phyloP scores from a whole-genome alignment of 1,284 basidiomycete genomes.

The Heterobasidion annosum region DNA sequence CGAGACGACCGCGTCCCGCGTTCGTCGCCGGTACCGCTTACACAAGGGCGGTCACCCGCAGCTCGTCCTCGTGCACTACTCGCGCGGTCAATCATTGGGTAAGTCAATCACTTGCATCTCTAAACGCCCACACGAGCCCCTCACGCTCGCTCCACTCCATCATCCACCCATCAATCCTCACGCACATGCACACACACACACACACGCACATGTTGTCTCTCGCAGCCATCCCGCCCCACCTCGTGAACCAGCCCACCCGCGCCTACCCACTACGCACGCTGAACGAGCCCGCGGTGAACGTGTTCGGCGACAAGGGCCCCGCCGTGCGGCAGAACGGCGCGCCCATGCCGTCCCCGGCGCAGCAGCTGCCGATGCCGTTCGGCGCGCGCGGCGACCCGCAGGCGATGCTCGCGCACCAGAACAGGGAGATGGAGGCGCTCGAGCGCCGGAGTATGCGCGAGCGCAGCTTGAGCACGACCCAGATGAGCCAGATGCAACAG shows the following conservation, averaged over 20 bases:
- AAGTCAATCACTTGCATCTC: slow-evolving; percentile 21
- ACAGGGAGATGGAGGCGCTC: slow-evolving; percentile 56
- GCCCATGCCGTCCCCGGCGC: slow-evolving; percentile 7
- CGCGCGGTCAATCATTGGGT: slow-evolving; percentile 52
- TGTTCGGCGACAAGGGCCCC: slow-evolving; percentile 49
- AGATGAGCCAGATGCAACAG: slow-evolving; percentile 8
- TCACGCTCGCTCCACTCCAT: neutral
- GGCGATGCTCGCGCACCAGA: slow-evolving; percentile 63
- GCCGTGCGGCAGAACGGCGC: slow-evolving; percentile 4
- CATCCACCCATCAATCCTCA: neutral
- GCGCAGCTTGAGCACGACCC: slow-evolving; percentile 7
- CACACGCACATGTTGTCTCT: neutral
- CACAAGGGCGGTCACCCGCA: slow-evolving; percentile 60
- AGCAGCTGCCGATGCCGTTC: slow-evolving; percentile 6
- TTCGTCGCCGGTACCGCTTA: slow-evolving; percentile 61
- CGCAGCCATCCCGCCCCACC: slow-evolving; percentile 8
- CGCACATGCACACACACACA: too few relatives aligned
- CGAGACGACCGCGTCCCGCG: slow-evolving; percentile 52
- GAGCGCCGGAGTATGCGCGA: slow-evolving; percentile 46
- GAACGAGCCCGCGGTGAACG: slow-evolving; percentile 56
- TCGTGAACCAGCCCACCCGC: slow-evolving; percentile 41
- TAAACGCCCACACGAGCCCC: neutral
- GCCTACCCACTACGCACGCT: slow-evolving; percentile 57
- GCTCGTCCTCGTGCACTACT: slow-evolving; percentile 65
- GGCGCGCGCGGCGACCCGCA: slow-evolving; percentile 29